These are phyloP conservation scores for Penicillium roqueforti DNA, from an alignment of 495 filamentous ascomycete genomes.

Conservation along the genomic window DNA sequence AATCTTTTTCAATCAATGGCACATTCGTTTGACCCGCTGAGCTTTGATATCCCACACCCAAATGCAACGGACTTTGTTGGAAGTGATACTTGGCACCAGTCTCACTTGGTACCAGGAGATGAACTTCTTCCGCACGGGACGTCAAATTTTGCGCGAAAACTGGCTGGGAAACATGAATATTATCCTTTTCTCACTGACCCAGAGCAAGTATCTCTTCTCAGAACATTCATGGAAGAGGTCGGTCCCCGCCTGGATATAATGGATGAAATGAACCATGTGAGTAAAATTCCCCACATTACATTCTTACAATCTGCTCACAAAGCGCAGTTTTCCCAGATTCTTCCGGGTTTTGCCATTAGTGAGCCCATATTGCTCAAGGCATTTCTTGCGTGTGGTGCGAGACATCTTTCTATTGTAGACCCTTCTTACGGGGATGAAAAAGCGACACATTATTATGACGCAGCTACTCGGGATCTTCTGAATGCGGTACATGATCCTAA, in stretches of 20 bases:
- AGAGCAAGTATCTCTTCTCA: slow-evolving; percentile 80
- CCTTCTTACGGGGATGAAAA: slow-evolving; percentile 69
- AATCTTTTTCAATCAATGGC: slow-evolving; percentile 27
- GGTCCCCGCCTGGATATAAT: slow-evolving; percentile 93
- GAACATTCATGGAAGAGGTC: slow-evolving; percentile 87
- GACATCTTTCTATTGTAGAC: slow-evolving; percentile 70
- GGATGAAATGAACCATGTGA: slow-evolving; percentile 77
- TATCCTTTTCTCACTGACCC: slow-evolving; percentile 60
- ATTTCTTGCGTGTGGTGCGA: slow-evolving; percentile 82
- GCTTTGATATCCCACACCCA: slow-evolving; percentile 18
- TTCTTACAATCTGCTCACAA: slow-evolving; percentile 11
- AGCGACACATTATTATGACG: slow-evolving; percentile 76
- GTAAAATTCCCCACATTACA: slow-evolving; percentile 9
- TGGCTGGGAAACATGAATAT: slow-evolving; percentile 29
- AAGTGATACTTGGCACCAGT: slow-evolving; percentile 22
- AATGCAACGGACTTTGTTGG: slow-evolving; percentile 16
- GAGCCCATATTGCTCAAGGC: slow-evolving; percentile 92
- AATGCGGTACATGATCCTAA: slow-evolving; percentile 72
- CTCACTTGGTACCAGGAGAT: slow-evolving; percentile 25
- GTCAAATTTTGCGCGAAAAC: slow-evolving; percentile 26
- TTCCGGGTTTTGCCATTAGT: slow-evolving; percentile 75
- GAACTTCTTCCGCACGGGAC: slow-evolving; percentile 27
- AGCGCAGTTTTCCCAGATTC: slow-evolving; percentile 65
- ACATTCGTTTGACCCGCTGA: slow-evolving; percentile 24
- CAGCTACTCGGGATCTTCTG: slow-evolving; percentile 69